Evolutionary conservation across 1,284 basidiomycete species (phyloP), one percentile per base, ranked within the genome.

Genomic region (Vanrija sp.): DNA sequence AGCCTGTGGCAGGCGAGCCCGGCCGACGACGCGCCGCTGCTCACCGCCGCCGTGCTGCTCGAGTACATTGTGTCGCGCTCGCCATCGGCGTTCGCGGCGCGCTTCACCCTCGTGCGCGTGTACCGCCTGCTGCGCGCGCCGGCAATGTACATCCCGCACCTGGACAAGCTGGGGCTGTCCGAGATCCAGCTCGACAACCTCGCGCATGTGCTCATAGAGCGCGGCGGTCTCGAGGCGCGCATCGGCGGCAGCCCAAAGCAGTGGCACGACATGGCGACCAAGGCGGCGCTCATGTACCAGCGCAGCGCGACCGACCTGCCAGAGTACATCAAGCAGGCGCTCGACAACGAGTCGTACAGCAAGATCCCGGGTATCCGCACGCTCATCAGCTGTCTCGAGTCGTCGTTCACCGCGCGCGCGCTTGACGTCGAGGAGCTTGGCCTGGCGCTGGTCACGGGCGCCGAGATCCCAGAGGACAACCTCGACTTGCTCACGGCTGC

Each of bases 131-230:
- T 66, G 5, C 67, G 68, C 19, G 68, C 68, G 0, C 54, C 67
- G 16, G 52, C 52, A 5, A 38, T 67, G 5, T 48, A 56, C 18
- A 28, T 38, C 1, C 43, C 61, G 12, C 65, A 65, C 40, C 51
- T 72, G 0, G 46, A 48, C 15, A 49, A 55, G 26, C 53, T 68
- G 8, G 58, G 64, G 9, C 55, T 65, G 5, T 55, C 60, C 38
- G 73, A 75, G 57, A 63, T 75, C 15, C 68, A 72, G 57, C 64
- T 72, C 39, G 71, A 73, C 51, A 70, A 62, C 28, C 44, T 73
- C 10, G 44, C 65, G 14, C 71, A 71, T 44, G 50, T 69, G n/a
- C 42, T 61, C 15, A 48, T 62, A 12, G 73, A 57, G 55, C 72
- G 46, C 16, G 65, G 66, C n/a, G 57, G 58, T 3, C 49, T 56